phyloP scores from a whole-genome alignment of 331 rosid species.

The Malus hybrid region DNA sequence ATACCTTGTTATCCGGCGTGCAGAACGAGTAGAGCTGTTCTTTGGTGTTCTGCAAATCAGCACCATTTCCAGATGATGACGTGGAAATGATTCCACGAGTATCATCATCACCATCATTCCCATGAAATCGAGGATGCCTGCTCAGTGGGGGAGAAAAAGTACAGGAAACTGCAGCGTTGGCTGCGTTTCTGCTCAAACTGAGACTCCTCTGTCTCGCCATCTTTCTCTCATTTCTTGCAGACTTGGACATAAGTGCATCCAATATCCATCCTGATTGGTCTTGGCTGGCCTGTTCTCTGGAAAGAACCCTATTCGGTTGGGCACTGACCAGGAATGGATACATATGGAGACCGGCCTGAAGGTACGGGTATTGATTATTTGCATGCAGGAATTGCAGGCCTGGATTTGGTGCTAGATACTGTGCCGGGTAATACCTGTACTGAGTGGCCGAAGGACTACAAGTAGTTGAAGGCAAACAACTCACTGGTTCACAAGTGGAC shows the following conservation, averaged over 20 bases:
- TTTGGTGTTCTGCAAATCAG: background rate
- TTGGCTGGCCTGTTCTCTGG: slow-evolving; percentile 3
- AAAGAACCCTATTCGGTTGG: background rate
- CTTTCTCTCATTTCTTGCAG: slow-evolving; percentile 32
- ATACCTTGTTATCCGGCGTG: slow-evolving; percentile 54
- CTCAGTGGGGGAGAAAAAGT: background rate
- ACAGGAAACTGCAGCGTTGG: background rate
- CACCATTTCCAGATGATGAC: background rate
- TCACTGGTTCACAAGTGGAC: background rate
- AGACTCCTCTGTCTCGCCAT: slow-evolving; percentile 39
- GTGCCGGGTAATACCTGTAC: background rate
- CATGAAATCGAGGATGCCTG: background rate
- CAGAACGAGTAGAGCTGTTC: slow-evolving; percentile 7
- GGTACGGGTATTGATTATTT: background rate
- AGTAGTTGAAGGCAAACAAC: background rate
- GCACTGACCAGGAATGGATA: background rate
- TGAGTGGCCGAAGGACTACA: background rate
- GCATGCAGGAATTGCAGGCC: background rate
- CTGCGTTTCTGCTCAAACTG: background rate
- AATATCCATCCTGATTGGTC: background rate
- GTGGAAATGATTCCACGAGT: background rate
- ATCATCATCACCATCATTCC: background rate
- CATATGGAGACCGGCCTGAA: background rate
- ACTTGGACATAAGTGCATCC: slow-evolving; percentile 23
- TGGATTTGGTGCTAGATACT: background rate